Conservation (phyloP, 208 protist genomes). For the Ichthyophonus hoferi region DNA sequence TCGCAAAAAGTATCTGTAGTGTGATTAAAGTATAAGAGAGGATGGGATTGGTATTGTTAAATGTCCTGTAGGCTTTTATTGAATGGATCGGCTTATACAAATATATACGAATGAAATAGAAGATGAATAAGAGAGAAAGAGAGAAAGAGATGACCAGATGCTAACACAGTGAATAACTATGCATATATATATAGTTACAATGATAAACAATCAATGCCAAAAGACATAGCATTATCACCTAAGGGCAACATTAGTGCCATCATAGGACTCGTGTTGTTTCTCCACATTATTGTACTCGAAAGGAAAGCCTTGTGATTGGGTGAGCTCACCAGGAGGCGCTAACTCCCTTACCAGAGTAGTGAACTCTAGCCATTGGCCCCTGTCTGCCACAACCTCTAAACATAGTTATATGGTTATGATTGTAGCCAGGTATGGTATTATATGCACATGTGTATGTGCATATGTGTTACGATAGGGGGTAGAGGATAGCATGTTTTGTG, state of each 20-base stretch:
- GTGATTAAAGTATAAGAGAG: too few species aligned
- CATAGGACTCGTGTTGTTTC: slow-evolving; percentile 76
- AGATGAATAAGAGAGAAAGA: too few species aligned
- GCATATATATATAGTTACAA: too few species aligned
- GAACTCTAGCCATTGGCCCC: slow-evolving; percentile 64
- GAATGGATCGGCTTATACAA: not conserved
- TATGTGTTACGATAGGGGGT: too few species aligned
- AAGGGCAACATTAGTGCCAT: slow-evolving; percentile 75
- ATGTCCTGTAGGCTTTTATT: too few species aligned
- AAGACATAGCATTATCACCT: slow-evolving; percentile 33
- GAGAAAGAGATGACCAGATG: too few species aligned
- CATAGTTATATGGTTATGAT: slow-evolving; percentile 36
- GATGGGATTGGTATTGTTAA: too few species aligned
- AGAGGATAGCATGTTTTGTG: too few species aligned
- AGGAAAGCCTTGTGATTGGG: slow-evolving; percentile 53
- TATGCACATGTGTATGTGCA: slow-evolving; percentile 17
- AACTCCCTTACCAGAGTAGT: slow-evolving; percentile 56
- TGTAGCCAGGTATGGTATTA: slow-evolving; percentile 1
- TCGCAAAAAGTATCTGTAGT: slow-evolving; percentile 68
- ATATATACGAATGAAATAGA: too few species aligned
- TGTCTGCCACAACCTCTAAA: slow-evolving; percentile 67
- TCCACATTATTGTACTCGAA: slow-evolving; percentile 60
- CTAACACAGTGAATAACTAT: too few species aligned
- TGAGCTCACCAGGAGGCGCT: slow-evolving; percentile 52
- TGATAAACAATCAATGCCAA: not conserved